These are phyloP conservation scores for Colletotrichum sidae DNA, from an alignment of 2,329 filamentous ascomycete species.

Conservation along the genomic window DNA sequence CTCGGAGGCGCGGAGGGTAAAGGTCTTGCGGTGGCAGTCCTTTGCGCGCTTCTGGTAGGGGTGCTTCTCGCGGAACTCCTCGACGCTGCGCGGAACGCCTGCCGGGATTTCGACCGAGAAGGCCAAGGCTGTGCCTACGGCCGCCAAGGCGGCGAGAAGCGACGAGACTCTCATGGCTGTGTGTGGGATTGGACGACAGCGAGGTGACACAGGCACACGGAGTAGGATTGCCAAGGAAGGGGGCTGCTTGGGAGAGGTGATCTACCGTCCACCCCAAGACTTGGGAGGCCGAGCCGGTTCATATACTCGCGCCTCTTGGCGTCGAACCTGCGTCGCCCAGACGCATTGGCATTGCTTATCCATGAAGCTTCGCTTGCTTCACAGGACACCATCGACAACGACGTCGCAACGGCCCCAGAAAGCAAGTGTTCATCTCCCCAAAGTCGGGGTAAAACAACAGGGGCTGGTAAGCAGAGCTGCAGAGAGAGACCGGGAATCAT, in stretches of 20 bases:
- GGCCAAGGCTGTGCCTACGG: conserved; percentile 34
- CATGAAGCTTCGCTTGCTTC: neutral
- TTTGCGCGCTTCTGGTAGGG: conserved; percentile 59
- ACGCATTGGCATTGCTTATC: conserved; percentile 6
- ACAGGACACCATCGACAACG: conserved; percentile 3
- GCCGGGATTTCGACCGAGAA: conserved; percentile 33
- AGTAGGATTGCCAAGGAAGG: conserved; percentile 23
- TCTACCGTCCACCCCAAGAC: conserved; percentile 12
- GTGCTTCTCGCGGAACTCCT: conserved; percentile 53
- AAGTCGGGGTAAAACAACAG: conserved; percentile 16
- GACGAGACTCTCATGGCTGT: conserved; percentile 39
- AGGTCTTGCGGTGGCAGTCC: conserved; percentile 36
- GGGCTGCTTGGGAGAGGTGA: conserved; percentile 30
- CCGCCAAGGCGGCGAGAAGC: conserved; percentile 38
- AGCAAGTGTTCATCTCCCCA: neutral
- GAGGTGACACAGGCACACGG: conserved; percentile 1
- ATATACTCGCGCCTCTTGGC: conserved; percentile 32
- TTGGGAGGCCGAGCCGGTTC: conserved; percentile 23
- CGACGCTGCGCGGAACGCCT: conserved; percentile 42
- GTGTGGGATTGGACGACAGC: conserved; percentile 6
- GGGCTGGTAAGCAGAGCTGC: conserved; percentile 5
- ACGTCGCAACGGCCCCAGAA: conserved; percentile 1
- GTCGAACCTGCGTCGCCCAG: conserved; percentile 31
- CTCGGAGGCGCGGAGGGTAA: conserved; percentile 32
- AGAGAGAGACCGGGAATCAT: neutral